Evolutionary conservation across 805 yeast genomes (phyloP).

Genomic region (Clavispora santaluciae): DNA sequence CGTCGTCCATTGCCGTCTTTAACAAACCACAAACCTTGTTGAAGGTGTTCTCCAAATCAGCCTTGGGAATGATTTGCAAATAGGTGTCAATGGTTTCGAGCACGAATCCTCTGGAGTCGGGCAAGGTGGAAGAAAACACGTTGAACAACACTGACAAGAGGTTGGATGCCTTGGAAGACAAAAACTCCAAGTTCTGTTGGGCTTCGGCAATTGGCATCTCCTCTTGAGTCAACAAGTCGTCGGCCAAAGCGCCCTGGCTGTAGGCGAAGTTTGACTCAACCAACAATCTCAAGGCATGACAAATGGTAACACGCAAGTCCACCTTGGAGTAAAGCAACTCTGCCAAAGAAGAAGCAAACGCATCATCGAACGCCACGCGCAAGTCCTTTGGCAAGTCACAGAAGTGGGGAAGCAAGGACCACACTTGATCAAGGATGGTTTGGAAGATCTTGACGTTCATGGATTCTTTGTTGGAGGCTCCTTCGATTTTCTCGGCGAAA

Average conservation of each 20-base stretch:
- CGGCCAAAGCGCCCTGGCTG: slow-evolving; percentile 52
- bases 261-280: slow-evolving; percentile 73
- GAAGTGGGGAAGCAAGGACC: slow-evolving; percentile 88
- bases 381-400: slow-evolving; percentile 83
- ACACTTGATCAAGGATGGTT: slow-evolving; percentile 85
- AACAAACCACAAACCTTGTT: slow-evolving; percentile 79
- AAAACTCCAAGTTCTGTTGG: slow-evolving; percentile 51
- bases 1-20: slow-evolving; percentile 60
- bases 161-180: slow-evolving; percentile 65
- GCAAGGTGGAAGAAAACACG: slow-evolving; percentile 83
- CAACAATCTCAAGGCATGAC: slow-evolving; percentile 71
- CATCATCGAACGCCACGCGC: slow-evolving; percentile 56
- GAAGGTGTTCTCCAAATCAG: slow-evolving; percentile 71
- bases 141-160: slow-evolving; percentile 84
- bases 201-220: slow-evolving; percentile 57
- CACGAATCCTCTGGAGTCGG: slow-evolving; percentile 78
- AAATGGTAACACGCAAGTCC: slow-evolving; percentile 72
- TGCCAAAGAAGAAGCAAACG: slow-evolving; percentile 74
- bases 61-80: slow-evolving; percentile 60
- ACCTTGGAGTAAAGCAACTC: slow-evolving; percentile 69
- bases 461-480: slow-evolving; percentile 47
- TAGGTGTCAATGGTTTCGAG: slow-evolving; percentile 83
- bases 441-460: slow-evolving; percentile 72
- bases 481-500: slow-evolving; percentile 46
- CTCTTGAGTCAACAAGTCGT: slow-evolving; percentile 54